Conservation (phyloP, 2,329 filamentous ascomycete species). For the Talaromyces verruculosus region DNA sequence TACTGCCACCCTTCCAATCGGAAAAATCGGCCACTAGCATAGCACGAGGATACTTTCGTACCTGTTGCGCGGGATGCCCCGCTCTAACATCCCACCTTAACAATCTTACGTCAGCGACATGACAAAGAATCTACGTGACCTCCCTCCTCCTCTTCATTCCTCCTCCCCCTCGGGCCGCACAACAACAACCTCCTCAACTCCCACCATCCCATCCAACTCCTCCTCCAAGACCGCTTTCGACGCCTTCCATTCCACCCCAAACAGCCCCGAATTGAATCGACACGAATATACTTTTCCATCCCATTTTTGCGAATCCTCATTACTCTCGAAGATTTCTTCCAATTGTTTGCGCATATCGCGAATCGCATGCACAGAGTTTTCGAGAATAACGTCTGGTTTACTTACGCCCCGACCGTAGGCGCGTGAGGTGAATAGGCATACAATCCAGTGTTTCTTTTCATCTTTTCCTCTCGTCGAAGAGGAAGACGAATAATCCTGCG, state of each 20-base stretch:
- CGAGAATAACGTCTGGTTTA: slow-evolving; percentile 46
- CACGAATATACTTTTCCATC: slow-evolving; percentile 49
- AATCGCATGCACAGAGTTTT: slow-evolving; percentile 52
- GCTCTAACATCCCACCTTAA: background rate
- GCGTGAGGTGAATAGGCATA: slow-evolving; percentile 59
- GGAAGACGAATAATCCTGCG: slow-evolving; percentile 30
- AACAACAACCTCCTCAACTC: slow-evolving; percentile 39
- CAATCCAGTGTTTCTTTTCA: slow-evolving; percentile 52
- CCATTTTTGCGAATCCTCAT: slow-evolving; percentile 20
- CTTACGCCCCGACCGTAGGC: slow-evolving; percentile 47
- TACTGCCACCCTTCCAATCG: background rate
- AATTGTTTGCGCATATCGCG: slow-evolving; percentile 50
- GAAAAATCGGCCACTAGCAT: background rate
- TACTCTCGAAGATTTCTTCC: slow-evolving; percentile 28
- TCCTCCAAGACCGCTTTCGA: slow-evolving; percentile 48
- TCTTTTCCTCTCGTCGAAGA: background rate
- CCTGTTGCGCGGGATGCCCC: background rate
- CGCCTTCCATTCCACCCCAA: slow-evolving; percentile 55
- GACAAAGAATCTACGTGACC: slow-evolving; percentile 2
- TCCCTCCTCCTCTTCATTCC: no score
- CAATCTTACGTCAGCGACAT: background rate
- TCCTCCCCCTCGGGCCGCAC: slow-evolving; percentile 30
- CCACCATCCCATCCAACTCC: slow-evolving; percentile 35
- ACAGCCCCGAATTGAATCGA: slow-evolving; percentile 59
- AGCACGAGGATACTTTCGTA: background rate